Conservation (phyloP, 1,284 basidiomycete genomes). For the Cerioporus squamosus region DNA sequence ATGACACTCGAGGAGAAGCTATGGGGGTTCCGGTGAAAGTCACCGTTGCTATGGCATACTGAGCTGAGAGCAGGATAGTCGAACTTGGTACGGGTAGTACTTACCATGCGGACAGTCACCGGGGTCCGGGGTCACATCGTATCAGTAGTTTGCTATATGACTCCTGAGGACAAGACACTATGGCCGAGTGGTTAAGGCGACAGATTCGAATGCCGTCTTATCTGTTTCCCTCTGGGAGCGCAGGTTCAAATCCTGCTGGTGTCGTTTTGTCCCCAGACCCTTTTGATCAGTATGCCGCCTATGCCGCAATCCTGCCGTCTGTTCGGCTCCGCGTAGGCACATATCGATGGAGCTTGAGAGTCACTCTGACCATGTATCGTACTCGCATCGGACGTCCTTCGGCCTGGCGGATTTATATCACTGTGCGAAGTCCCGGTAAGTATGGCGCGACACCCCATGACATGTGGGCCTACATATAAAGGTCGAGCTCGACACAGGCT, state of each 20-base stretch:
- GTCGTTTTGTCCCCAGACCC: conserved; percentile 13
- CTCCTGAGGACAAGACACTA: conserved; percentile 10
- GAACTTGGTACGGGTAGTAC: too few relatives aligned
- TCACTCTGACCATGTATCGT: too few relatives aligned
- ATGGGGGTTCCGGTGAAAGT: too few relatives aligned
- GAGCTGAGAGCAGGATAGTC: too few relatives aligned
- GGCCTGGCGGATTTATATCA: background rate
- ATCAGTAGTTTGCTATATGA: too few relatives aligned
- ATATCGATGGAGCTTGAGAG: too few relatives aligned
- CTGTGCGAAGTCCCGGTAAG: background rate
- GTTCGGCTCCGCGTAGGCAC: too few relatives aligned
- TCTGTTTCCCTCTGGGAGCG: conserved; percentile 27
- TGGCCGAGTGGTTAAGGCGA: conserved; percentile 30
- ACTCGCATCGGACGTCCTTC: background rate
- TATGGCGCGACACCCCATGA: background rate
- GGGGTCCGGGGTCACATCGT: too few relatives aligned
- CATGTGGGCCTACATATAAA: background rate
- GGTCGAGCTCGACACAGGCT: background rate
- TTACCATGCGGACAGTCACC: too few relatives aligned
- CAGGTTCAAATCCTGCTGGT: conserved; percentile 28
- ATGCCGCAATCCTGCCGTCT: background rate
- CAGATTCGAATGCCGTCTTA: conserved; percentile 24
- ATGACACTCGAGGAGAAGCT: too few relatives aligned
- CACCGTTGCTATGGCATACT: too few relatives aligned
- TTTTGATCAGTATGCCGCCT: background rate